Evolutionary conservation across 495 filamentous ascomycete species (phyloP), one percentile per base, ranked within the genome.

Genomic region (Penicillium macrosclerotiorum): DNA sequence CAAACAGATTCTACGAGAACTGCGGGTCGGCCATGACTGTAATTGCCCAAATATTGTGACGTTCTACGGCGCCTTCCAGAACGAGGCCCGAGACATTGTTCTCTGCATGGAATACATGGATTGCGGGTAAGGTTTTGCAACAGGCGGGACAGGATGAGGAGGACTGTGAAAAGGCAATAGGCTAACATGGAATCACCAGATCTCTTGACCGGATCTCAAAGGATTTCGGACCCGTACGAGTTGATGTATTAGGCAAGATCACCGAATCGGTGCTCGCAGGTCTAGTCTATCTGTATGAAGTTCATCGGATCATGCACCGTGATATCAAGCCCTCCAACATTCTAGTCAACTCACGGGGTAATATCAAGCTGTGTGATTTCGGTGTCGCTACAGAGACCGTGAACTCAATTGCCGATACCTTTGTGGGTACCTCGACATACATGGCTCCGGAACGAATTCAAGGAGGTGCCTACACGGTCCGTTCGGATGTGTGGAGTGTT

Each of bases 61-160:
- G 11, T 97, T 97, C 67, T 96, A 96, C 57, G 93, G 93, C 36
- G 93, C 93, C 17, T 97, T 97, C 68, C 79, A 96, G 46, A 96
- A 95, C 56, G 89, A 96, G 54, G 86, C 85, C 34, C 87, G 93
- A 51, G 93, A 97, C 70, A 94, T 98, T 49, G 90, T 96, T 48
- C 86, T 98, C 86, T 98, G 93, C 64, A 98, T 98, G 93, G 93
- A 98, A 64, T 96, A 98, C 60, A 95, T 95, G 90, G 93, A 98
- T 73, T 89, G 90, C 68, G 94, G 94, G 93, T 98, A 79, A 64
- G 83, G n/a, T n/a, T n/a, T n/a, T n/a, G n/a, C n/a, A n/a, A n/a
- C n/a, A n/a, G n/a, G n/a, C n/a, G n/a, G n/a, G n/a, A n/a, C n/a
- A n/a, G n/a, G n/a, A n/a, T n/a, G n/a, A n/a, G n/a, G n/a, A n/a